Base-by-base conservation (phyloP, 768 basidiomycete genomes). In the Leccinum longicurvipes region DNA sequence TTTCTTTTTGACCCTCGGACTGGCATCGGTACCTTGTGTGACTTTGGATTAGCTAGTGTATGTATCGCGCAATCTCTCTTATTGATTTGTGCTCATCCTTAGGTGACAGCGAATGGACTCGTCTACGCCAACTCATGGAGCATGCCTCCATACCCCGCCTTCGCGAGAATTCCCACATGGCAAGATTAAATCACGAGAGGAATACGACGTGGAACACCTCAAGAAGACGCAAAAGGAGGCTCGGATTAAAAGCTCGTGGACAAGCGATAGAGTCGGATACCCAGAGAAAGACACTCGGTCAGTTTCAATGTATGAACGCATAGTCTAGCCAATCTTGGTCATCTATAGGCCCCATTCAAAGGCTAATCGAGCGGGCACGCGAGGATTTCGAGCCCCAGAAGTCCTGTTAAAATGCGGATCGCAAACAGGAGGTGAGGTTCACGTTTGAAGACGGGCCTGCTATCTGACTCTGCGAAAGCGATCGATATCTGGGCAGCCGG, bases 401-500 rank as follows among this genome's bases (percentile, higher is more conserved):
- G 96, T 99, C 3, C 72, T 99, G 34, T 70, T 99, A 39, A 99
- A 98, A 71, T 99, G 97, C 63, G 84, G 84, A 4, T 89, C 93
- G 63, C 97, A 99, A 73, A 87, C 86, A 9, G 93, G 92, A 59
- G 92, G 96, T 95, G 62, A 59, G 84, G 73, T 28, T 54, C 56
- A 21, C 21, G 14, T 50, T 34, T 47, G 34, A 36, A n/a, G 17
- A 36, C 49, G 24, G 44, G 31, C 44, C 27, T 36, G 47, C 14
- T 32, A 48, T 42, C 51, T 67, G 52, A 69, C 19, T 50, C 11
- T 14, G 23, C 21, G 42, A 39, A 67, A 99, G 97, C 96, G 2
- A 88, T 98, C 67, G 97, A 99, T 63, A 83, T 98, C 46, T 99
- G 97, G 97, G 88, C 95, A 0, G 91, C 85, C 7, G 97, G 97